Percentiles rank a stretch among this genome's conserved stretches.
These are phyloP conservation scores for Cucumis melo DNA, from an alignment of 306 rosid species.

Conservation along the genomic window DNA sequence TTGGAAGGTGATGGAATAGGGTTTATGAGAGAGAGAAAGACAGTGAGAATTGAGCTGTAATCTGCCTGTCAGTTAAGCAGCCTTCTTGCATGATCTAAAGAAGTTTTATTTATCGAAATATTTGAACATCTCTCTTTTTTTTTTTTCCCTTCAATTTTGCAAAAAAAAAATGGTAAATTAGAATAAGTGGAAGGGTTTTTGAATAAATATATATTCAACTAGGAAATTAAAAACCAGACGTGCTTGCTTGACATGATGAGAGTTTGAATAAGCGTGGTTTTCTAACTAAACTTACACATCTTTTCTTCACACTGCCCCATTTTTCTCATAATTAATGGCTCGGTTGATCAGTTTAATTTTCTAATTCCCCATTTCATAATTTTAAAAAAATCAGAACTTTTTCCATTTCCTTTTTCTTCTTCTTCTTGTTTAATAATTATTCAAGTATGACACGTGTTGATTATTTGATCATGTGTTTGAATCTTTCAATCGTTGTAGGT, in stretches of 20 bases:
- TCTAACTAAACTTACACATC: neutral
- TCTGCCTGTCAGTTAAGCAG: conserved; percentile 82
- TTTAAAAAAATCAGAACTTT: neutral
- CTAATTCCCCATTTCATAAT: neutral
- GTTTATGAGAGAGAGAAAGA: conserved; percentile 28
- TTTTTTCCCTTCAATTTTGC: neutral
- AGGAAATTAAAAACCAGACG: conserved; percentile 44
- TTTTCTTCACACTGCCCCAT: conserved; percentile 30
- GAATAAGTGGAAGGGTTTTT: neutral
- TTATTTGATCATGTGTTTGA: conserved; percentile 6
- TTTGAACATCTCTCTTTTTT: neutral
- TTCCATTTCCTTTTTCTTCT: neutral
- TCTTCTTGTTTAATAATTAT: neutral
- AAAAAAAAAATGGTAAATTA: neutral
- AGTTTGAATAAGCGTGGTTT: conserved; percentile 36
- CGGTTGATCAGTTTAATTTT: neutral
- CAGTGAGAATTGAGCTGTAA: conserved; percentile 67
- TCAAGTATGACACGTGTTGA: conserved; percentile 32
- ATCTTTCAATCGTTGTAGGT: conserved; percentile 55
- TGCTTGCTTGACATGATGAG: conserved; percentile 63
- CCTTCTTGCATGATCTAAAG: conserved; percentile 83
- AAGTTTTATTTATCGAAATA: neutral
- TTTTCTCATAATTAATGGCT: conserved; percentile 15
- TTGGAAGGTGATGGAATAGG: conserved; percentile 27
- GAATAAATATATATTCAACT: conserved; percentile 13